Evolutionary conservation across 805 yeast genomes (phyloP).

Genomic region (Suhomyces sp.): DNA sequence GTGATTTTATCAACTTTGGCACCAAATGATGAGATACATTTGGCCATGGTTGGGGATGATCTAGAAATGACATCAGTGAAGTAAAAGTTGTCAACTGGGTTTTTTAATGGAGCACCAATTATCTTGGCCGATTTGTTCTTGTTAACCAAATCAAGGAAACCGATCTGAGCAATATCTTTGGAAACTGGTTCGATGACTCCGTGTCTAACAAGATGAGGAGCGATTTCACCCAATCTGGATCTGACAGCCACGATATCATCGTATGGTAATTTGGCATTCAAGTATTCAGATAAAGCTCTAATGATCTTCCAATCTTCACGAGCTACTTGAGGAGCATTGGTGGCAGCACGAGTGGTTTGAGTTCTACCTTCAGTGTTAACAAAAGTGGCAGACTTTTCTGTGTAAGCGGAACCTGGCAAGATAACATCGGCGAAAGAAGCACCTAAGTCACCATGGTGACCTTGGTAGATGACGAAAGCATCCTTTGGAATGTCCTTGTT

Average conservation of each 20-base stretch:
- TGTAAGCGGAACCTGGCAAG: conserved; percentile 85
- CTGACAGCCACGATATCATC: conserved; percentile 70
- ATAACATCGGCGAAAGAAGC: conserved; percentile 87
- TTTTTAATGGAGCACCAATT: conserved; percentile 51
- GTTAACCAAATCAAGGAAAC: conserved; percentile 45
- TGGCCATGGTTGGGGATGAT: conserved; percentile 88
- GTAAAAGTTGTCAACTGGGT: conserved; percentile 80
- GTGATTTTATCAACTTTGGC: conserved; percentile 59
- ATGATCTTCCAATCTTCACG: conserved; percentile 91
- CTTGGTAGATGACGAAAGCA: conserved; percentile 86
- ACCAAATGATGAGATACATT: conserved; percentile 72
- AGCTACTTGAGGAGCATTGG: conserved; percentile 84
- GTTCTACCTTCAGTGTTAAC: conserved; percentile 91
- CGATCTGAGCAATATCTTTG: conserved; percentile 53
- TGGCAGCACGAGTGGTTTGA: conserved; percentile 82
- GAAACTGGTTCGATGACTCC: conserved; percentile 73
- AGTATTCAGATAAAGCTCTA: conserved; percentile 78
- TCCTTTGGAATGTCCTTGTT: conserved; percentile 73
- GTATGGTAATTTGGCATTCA: conserved; percentile 70
- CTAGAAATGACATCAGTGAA: conserved; percentile 86
- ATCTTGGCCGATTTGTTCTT: conserved; percentile 41
- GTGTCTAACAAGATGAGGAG: conserved; percentile 77
- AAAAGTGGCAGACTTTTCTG: conserved; percentile 81
- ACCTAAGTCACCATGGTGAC: conserved; percentile 89
- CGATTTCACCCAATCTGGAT: conserved; percentile 67